Conservation (phyloP, 352 stramenopile genomes). For the Pythium aphanidermatum region DNA sequence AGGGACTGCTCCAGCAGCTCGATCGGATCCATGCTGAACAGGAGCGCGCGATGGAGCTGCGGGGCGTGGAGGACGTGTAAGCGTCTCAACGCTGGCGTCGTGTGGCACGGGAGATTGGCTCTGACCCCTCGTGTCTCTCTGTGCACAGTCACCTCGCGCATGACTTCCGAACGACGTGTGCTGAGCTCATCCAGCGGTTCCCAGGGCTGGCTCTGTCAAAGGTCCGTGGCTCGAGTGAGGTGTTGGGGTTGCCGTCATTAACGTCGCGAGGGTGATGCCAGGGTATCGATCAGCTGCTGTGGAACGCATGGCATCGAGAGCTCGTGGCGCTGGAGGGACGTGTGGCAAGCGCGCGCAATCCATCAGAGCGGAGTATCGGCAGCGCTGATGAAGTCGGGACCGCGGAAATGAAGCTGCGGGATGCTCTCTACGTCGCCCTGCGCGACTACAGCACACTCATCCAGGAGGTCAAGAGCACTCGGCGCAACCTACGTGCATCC, state of each 20-base stretch:
- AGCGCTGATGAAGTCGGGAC: not conserved
- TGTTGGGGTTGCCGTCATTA: no score
- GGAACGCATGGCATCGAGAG: constrained; percentile 60
- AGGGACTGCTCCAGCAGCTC: constrained; percentile 11
- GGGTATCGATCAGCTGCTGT: constrained; percentile 50
- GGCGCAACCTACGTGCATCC: no score
- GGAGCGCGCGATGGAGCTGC: not conserved
- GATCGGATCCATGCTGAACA: constrained; percentile 12
- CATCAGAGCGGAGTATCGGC: no score
- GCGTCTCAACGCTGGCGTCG: no score
- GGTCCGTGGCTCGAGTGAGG: no score
- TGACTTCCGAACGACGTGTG: constrained; percentile 11
- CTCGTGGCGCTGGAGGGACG: constrained; percentile 29
- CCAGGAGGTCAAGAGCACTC: constrained; percentile 14
- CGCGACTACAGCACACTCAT: constrained; percentile 19
- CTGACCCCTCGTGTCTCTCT: no score
- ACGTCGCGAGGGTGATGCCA: no score
- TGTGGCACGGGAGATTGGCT: no score
- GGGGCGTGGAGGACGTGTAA: not conserved
- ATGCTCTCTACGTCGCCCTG: constrained; percentile 15
- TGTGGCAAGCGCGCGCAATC: not conserved
- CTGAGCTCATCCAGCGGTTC: constrained; percentile 16
- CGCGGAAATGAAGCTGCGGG: constrained; percentile 10
- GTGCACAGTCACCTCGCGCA: constrained; percentile 11
- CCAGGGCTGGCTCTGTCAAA: constrained; percentile 14